Base-by-base conservation (phyloP, 2,329 filamentous ascomycete genomes). In the Aspergillus clavatus region DNA sequence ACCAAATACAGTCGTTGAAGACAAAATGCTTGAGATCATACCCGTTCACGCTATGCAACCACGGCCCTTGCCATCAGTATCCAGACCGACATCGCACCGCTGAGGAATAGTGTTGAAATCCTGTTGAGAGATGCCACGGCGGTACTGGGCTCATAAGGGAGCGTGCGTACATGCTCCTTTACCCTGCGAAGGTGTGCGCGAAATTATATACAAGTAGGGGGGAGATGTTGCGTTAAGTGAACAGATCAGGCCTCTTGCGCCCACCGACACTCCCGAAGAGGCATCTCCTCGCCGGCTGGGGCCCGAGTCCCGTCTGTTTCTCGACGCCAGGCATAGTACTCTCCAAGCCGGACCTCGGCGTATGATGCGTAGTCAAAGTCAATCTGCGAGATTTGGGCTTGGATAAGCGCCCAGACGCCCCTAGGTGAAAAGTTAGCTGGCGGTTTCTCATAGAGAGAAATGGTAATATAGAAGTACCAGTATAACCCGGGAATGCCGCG, bases 331-430 rank as follows among this genome's bases (percentile, higher is more conserved):
- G 85, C 89, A 79, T 85, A 95, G 70, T 96, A 97, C 72, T 97
- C 93, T 40, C 86, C 84, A 5, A 98, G 74, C 44, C 93, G 78
- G 12, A 85, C 70, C 67, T 96, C 88, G 8, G 93, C 91, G 65
- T 97, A 98, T 7, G 79, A 81, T 35, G 89, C 87, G 65, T 98
- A 98, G 70, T 98, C 90, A 62, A 98, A 98, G 63, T 96, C 87
- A 59, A 98, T 98, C 53, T 91, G 81, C 8, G 88, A 95, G 54
- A 98, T 97, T 43, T 82, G 87, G 2, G 90, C 87, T 73, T 98
- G 93, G 54, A 98, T 97, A 52, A 94, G 73, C 6, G 89, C 86
- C 93, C 93, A 98, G 46, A 96, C 89, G 19, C 93, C 93, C 90
- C 86, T 89, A 66, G 79, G 82, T 27, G 10, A 8, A 16, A 6